These are phyloP conservation scores for Sphaceloma murrayae DNA, from an alignment of 2,329 filamentous ascomycete species.

Conservation along the genomic window DNA sequence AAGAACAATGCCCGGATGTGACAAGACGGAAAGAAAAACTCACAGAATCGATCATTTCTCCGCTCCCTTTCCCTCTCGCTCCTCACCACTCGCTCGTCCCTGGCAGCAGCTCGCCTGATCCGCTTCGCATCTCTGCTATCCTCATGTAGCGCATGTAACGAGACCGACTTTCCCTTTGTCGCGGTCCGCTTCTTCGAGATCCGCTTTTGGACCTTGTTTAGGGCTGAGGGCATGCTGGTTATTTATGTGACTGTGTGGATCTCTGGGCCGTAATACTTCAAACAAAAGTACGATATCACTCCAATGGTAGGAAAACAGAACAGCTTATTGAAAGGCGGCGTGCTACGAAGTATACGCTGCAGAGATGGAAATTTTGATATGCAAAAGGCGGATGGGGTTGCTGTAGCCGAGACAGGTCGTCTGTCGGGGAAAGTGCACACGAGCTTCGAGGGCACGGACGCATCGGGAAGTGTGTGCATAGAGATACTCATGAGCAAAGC, in stretches of 20 bases:
- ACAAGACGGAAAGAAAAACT: constrained; percentile 23
- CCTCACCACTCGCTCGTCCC: constrained; percentile 74
- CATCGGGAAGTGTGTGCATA: too few relatives aligned
- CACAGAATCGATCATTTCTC: constrained; percentile 65
- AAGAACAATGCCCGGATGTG: background rate
- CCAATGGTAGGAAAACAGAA: too few relatives aligned
- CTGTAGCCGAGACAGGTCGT: too few relatives aligned
- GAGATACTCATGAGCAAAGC: too few relatives aligned
- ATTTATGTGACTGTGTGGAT: background rate
- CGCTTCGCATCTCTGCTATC: constrained; percentile 79
- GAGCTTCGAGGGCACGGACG: too few relatives aligned
- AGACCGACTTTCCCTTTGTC: constrained; percentile 46
- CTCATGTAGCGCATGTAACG: constrained; percentile 68
- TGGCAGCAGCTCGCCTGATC: constrained; percentile 64
- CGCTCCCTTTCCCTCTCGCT: constrained; percentile 60
- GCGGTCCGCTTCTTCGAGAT: constrained; percentile 76
- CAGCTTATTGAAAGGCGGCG: too few relatives aligned
- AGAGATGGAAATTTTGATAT: too few relatives aligned
- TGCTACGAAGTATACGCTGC: too few relatives aligned
- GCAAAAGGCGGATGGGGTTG: too few relatives aligned
- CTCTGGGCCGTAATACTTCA: too few relatives aligned
- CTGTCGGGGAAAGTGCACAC: too few relatives aligned
- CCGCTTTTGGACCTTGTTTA: constrained; percentile 79
- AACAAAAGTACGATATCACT: too few relatives aligned
- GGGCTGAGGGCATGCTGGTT: constrained; percentile 54